A percentile compares a stretch with the other conserved stretches of the same genome.
Evolutionary conservation across 1,284 basidiomycete species (phyloP).

Genomic region (Trichosporon ovoides): DNA sequence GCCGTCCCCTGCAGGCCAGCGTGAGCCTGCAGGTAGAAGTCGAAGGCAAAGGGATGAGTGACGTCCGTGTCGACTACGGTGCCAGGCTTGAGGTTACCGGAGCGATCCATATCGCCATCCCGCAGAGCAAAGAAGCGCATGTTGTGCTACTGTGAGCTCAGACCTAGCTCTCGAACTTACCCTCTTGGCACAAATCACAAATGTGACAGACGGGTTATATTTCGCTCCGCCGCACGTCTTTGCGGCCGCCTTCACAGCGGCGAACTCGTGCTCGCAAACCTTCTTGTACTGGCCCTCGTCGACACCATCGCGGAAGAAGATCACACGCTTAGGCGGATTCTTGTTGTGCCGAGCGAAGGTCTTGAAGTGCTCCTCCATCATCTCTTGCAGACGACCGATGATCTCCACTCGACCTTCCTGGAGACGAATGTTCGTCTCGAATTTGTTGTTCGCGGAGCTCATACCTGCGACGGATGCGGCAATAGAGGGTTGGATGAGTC

Average conservation of each 20-base stretch:
- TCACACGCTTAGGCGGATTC: conserved; percentile 44
- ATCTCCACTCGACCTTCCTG: conserved; percentile 49
- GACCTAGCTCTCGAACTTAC: conserved; percentile 11
- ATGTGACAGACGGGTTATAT: conserved; percentile 47
- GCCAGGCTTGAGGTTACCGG: conserved; percentile 49
- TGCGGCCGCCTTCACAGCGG: conserved; percentile 30
- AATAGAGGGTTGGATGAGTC: conserved; percentile 47
- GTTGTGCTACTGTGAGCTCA: conserved; percentile 36
- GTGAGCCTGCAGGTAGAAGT: conserved; percentile 47
- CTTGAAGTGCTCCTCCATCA: conserved; percentile 35
- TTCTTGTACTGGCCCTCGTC: conserved; percentile 51
- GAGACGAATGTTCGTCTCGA: conserved; percentile 46
- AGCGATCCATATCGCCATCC: conserved; percentile 39
- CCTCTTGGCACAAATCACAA: conserved; percentile 47
- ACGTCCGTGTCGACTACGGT: conserved; percentile 48
- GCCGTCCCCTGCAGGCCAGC: conserved; percentile 48
- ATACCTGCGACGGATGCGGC: conserved; percentile 50
- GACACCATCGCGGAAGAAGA: conserved; percentile 53
- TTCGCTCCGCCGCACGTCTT: conserved; percentile 25
- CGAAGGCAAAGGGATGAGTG: conserved; percentile 49
- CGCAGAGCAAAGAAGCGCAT: conserved; percentile 49
- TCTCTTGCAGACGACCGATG: conserved; percentile 29
- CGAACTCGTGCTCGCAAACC: conserved; percentile 47
- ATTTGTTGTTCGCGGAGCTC: conserved; percentile 43
- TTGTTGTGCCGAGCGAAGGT: conserved; percentile 36